Evolutionary conservation across 345 rosid species (phyloP).

Genomic region (Cochlearia excelsa): DNA sequence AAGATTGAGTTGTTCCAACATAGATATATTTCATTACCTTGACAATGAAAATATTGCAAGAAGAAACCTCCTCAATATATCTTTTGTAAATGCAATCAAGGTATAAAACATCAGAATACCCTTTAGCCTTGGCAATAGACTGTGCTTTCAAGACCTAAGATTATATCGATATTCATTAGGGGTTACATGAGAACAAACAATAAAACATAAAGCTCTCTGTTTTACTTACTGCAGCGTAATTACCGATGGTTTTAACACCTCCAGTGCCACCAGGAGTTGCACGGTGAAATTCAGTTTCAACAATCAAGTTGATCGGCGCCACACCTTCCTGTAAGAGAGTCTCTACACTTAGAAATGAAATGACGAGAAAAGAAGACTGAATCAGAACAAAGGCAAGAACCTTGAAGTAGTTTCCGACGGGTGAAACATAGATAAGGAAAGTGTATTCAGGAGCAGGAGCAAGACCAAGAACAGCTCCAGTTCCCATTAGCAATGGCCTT

Average conservation of each 20-base stretch:
- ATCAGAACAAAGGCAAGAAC: slow-evolving; percentile 24
- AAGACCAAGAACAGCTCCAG: slow-evolving; percentile 86
- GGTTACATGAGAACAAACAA: neutral
- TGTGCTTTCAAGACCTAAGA: slow-evolving; percentile 29
- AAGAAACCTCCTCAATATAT: slow-evolving; percentile 32
- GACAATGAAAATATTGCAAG: slow-evolving; percentile 35
- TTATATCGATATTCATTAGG: neutral
- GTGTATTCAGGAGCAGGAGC: slow-evolving; percentile 91
- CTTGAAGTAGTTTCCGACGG: slow-evolving; percentile 90
- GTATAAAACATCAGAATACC: slow-evolving; percentile 32
- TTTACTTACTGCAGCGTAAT: slow-evolving; percentile 70
- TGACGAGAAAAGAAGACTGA: neutral
- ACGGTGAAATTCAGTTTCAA: slow-evolving; percentile 37
- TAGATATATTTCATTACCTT: slow-evolving; percentile 20
- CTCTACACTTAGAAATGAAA: neutral
- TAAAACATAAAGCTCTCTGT: neutral
- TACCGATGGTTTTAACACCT: slow-evolving; percentile 81
- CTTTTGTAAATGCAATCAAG: slow-evolving; percentile 31
- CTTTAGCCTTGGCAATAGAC: slow-evolving; percentile 25
- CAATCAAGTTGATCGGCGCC: slow-evolving; percentile 37
- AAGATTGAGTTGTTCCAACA: neutral
- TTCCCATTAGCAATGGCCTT: slow-evolving; percentile 86
- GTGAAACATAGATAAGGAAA: slow-evolving; percentile 74
- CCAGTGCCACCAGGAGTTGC: slow-evolving; percentile 95
- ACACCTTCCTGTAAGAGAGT: slow-evolving; percentile 66